phyloP scores from a whole-genome alignment of 495 filamentous ascomycete species.

The Hypoxylon rickii region DNA sequence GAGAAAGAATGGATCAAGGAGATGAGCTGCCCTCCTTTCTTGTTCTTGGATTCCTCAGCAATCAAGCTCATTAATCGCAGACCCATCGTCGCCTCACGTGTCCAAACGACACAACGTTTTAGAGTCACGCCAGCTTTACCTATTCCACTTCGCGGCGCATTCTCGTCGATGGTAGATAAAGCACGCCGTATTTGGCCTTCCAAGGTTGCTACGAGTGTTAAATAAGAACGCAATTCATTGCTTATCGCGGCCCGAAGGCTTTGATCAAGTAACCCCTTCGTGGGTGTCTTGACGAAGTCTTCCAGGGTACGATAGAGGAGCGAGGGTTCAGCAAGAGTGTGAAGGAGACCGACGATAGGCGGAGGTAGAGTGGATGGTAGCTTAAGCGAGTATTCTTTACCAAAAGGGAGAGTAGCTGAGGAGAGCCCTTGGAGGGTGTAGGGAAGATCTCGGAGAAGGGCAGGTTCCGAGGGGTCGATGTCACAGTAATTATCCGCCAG shows the following conservation, averaged over 20 bases:
- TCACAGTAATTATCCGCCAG: conserved; percentile 56
- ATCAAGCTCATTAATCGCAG: conserved; percentile 92
- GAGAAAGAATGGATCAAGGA: conserved; percentile 93
- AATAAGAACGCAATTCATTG: conserved; percentile 83
- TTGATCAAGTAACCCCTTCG: conserved; percentile 77
- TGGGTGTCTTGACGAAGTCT: conserved; percentile 73
- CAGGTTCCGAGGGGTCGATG: conserved; percentile 64
- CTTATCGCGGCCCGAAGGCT: conserved; percentile 89
- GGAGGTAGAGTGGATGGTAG: conserved; percentile 79
- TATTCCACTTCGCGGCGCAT: conserved; percentile 65
- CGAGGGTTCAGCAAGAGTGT: conserved; percentile 91
- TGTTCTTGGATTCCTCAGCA: conserved; percentile 84
- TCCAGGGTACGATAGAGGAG: conserved; percentile 81
- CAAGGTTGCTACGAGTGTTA: conserved; percentile 88
- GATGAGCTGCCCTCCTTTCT: conserved; percentile 91
- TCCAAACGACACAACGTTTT: conserved; percentile 97
- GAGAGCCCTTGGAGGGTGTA: conserved; percentile 94
- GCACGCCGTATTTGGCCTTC: conserved; percentile 93
- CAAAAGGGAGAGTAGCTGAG: conserved; percentile 79
- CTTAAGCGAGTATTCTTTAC: conserved; percentile 64
- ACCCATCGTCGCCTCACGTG: conserved; percentile 94
- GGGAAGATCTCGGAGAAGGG: conserved; percentile 86
- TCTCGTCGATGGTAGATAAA: conserved; percentile 67
- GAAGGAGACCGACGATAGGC: conserved; percentile 83
- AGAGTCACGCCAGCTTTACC: conserved; percentile 92